These are phyloP conservation scores for Musa balbisiana DNA, from an alignment of 202 grass and related monocot genomes.

Conservation along the genomic window DNA sequence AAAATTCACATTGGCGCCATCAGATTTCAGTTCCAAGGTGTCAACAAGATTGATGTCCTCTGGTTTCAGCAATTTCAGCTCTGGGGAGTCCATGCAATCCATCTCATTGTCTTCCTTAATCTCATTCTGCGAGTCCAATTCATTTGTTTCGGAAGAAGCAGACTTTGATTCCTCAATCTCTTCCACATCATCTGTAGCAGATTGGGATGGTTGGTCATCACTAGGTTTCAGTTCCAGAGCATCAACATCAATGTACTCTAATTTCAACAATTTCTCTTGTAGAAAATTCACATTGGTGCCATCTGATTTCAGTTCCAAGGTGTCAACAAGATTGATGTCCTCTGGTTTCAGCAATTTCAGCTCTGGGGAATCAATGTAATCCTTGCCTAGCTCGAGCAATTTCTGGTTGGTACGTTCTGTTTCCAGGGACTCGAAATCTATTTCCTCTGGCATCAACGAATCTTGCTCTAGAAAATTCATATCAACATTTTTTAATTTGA, in stretches of 20 bases:
- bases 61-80: background rate
- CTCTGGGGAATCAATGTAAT: background rate
- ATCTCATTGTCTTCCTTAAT: background rate
- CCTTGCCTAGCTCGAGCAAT: background rate
- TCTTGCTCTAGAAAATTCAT: background rate
- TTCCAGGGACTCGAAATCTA: background rate
- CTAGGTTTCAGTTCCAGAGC: background rate
- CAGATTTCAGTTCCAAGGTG: background rate
- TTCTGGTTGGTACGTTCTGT: background rate
- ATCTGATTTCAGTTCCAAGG: background rate
- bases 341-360: background rate
- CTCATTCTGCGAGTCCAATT: background rate
- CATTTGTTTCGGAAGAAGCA: background rate
- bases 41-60: background rate
- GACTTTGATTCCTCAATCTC: background rate
- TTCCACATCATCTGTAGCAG: background rate
- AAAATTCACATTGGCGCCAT: background rate
- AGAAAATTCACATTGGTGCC: background rate
- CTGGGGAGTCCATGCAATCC: background rate
- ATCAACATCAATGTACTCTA: background rate
- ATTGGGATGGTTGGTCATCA: background rate
- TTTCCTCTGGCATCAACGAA: background rate
- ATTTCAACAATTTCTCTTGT: background rate
- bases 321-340: no score
- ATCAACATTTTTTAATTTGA: background rate